phyloP scores from a whole-genome alignment of 306 rosid species.

The Corylus americana region DNA sequence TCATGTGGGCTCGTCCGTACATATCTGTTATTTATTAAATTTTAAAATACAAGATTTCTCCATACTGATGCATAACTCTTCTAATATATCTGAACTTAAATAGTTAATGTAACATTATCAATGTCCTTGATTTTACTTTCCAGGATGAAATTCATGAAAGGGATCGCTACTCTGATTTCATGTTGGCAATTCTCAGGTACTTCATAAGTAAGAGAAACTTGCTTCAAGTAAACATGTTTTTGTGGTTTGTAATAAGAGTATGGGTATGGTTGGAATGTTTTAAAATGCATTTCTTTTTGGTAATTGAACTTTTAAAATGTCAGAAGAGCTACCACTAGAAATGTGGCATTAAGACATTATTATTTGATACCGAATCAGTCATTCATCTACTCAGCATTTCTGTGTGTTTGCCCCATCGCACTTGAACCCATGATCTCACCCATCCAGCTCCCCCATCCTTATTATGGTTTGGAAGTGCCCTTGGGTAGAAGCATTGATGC shows the following conservation, averaged over 20 bases:
- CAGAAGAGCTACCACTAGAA: neutral
- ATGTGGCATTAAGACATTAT: neutral
- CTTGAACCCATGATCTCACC: neutral
- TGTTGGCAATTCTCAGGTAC: slow-evolving; percentile 87
- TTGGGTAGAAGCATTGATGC: neutral
- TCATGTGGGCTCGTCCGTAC: neutral
- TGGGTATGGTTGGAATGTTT: neutral
- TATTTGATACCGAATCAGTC: neutral
- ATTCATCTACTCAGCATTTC: neutral
- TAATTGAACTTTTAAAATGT: neutral
- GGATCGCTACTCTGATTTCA: slow-evolving; percentile 85
- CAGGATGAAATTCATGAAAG: slow-evolving; percentile 99
- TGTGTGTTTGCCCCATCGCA: neutral
- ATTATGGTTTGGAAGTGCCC: neutral
- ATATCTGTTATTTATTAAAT: no score
- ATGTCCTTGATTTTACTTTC: slow-evolving; percentile 22
- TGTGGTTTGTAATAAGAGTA: neutral
- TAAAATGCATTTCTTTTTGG: neutral
- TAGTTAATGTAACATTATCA: neutral
- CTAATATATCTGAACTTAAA: neutral
- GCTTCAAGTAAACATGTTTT: slow-evolving; percentile 16
- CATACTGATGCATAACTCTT: neutral
- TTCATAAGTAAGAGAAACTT: slow-evolving; percentile 7
- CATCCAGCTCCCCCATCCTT: neutral
- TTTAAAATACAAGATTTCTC: no score